These are phyloP conservation scores for Agarophyton chilense DNA, from an alignment of 23 red algal species.

Conservation along the genomic window DNA sequence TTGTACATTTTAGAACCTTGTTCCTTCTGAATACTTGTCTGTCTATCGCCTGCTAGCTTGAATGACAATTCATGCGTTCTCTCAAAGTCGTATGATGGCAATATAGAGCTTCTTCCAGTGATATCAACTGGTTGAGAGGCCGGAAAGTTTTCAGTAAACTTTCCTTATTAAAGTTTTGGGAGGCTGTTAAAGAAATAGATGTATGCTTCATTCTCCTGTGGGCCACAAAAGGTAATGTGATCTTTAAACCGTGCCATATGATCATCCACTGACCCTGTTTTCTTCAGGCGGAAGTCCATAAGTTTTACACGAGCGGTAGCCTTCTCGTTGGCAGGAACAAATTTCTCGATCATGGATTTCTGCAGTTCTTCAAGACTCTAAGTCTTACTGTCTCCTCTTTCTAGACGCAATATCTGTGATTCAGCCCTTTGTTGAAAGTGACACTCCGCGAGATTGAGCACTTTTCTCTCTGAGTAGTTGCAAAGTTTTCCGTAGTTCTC, in stretches of 20 bases:
- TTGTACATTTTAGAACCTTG: background rate
- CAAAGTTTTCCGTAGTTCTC: conserved; percentile 16
- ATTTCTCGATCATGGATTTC: conserved; percentile 20
- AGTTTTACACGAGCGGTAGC: conserved; percentile 5
- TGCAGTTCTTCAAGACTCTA: conserved; percentile 11
- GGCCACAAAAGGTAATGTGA: background rate
- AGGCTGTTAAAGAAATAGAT: background rate
- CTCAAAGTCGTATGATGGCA: background rate
- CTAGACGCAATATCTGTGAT: conserved; percentile 38
- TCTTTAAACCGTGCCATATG: background rate
- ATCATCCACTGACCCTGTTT: background rate
- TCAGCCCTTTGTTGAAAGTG: conserved; percentile 21
- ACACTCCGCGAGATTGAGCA: conserved; percentile 5
- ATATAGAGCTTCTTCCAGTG: background rate
- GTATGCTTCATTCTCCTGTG: background rate
- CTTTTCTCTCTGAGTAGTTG: conserved; percentile 22
- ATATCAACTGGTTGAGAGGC: background rate
- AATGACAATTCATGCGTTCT: background rate
- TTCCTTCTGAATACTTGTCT: background rate
- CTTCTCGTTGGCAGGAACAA: conserved; percentile 18
- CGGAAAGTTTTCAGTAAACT: background rate
- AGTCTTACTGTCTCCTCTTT: conserved; percentile 4
- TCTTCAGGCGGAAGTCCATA: conserved; percentile 1
- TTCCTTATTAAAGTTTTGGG: background rate
- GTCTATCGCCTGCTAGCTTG: background rate